These are phyloP conservation scores for Pseudopyricularia cyperi DNA, from an alignment of 2,329 filamentous ascomycete species.

Conservation along the genomic window DNA sequence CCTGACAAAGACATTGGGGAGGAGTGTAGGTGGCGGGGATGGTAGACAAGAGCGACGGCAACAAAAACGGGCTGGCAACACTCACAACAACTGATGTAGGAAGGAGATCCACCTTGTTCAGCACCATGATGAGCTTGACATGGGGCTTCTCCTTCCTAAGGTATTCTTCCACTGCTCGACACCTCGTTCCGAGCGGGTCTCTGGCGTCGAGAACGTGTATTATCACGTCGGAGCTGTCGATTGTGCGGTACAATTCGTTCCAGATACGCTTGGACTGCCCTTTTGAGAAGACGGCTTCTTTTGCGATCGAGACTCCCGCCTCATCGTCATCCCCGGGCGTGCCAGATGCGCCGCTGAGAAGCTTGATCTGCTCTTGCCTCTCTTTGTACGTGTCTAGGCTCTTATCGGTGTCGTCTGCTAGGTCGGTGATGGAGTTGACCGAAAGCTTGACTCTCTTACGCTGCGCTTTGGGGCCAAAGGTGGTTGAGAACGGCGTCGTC, in stretches of 20 bases:
- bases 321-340: conserved; percentile 36
- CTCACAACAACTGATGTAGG: conserved; percentile 92
- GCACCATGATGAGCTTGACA: conserved; percentile 62
- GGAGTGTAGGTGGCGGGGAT: not conserved
- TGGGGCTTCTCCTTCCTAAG: conserved; percentile 86
- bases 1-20: conserved; percentile 73
- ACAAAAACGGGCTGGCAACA: conserved; percentile 18
- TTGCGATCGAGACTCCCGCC: conserved; percentile 43
- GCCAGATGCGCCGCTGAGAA: conserved; percentile 59
- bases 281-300: conserved; percentile 83
- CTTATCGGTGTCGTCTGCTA: conserved; percentile 67
- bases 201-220: conserved; percentile 89
- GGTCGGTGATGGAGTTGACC: conserved; percentile 67
- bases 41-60: conserved; percentile 4
- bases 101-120: conserved; percentile 89
- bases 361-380: conserved; percentile 62
- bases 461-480: conserved; percentile 88
- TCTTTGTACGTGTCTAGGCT: conserved; percentile 75
- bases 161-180: conserved; percentile 84
- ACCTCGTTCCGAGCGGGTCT: conserved; percentile 82
- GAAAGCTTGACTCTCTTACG: conserved; percentile 84
- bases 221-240: conserved; percentile 90
- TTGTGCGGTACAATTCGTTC: conserved; percentile 72
- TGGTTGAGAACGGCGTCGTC: conserved; percentile 70
- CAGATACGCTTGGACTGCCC: conserved; percentile 92